Evolutionary conservation across 1,284 basidiomycete genomes (phyloP), one percentile per base, ranked within the genome.

Genomic region (Malassezia equina): DNA sequence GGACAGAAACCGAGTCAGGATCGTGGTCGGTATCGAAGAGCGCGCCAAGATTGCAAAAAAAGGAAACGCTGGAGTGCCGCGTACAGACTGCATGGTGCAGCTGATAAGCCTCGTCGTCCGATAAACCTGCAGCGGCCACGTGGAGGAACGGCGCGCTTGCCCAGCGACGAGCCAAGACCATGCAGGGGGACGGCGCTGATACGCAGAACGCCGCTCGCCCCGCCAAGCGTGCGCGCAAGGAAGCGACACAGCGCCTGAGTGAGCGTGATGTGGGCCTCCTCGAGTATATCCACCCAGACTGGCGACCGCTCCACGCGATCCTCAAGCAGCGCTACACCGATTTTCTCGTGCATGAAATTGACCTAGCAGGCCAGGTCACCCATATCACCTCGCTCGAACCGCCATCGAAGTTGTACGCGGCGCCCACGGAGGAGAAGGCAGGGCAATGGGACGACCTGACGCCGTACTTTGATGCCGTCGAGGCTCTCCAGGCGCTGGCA

Each of bases 271-370:
- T 61, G 3, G 68, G 68, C 2, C 63, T 71, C 41, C 55, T 60
- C 1, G 53, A 62, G 19, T 71, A 65, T 52, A 55, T 69, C 44
- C 57, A 64, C 45, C 36, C 63, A 1, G 40, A 25, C n/a, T 48
- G 65, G 8, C 60, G 58, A 8, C 62, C 65, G 1, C 66, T 71
- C 23, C 58, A 66, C 5, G 68, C 62, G 21, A 67, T 71, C 61
- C 69, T 71, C 62, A 71, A 71, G 55, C 66, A 71, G 51, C 60
- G 68, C 17, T 71, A 69, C 43, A 59, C 66, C 45, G 68, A 71
- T 41, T 71, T 71, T 43, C 55, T 67, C 46, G 68, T 71, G 33
- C 64, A 65, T 46, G 68, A 71, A 43, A 60, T 71, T 24, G 47
- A 28, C 7, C 40, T 24, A 24, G 24, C 27, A 9, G 48, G 47